Evolutionary conservation across 73 alveolate species (phyloP).

Genomic region (Breviolum minutum): DNA sequence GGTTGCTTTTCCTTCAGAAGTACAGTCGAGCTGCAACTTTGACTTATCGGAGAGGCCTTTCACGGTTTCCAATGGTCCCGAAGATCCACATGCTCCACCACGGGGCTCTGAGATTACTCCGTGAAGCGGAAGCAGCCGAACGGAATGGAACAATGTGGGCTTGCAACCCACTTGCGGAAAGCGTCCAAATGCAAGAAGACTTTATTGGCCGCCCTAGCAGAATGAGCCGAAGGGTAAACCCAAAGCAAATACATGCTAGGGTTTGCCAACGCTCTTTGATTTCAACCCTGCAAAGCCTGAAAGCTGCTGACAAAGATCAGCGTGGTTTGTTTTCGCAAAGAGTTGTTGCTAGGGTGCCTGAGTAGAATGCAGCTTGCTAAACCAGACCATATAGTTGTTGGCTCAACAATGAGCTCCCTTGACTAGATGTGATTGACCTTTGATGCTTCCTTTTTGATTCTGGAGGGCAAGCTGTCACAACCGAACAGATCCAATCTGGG

Average conservation of each 20-base stretch:
- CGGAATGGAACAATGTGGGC: neutral
- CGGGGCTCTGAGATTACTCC: neutral
- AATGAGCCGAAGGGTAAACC: neutral
- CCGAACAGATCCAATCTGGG: neutral
- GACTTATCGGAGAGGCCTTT: neutral
- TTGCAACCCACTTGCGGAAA: neutral
- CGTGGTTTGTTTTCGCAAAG: neutral
- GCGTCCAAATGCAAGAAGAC: constrained; percentile 29
- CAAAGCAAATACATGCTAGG: neutral
- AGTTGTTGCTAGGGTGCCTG: too few relatives aligned
- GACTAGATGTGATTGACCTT: neutral
- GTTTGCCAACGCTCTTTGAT: neutral
- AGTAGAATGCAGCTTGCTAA: too few relatives aligned
- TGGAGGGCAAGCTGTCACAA: neutral
- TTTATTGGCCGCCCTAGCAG: neutral
- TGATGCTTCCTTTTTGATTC: neutral
- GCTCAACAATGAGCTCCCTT: neutral
- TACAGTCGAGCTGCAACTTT: neutral
- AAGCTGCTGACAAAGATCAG: neutral
- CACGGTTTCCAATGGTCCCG: neutral
- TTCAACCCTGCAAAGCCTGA: neutral
- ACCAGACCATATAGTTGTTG: too few relatives aligned
- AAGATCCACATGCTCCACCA: constrained; percentile 48
- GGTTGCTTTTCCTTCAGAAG: constrained; percentile 10
- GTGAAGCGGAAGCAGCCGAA: neutral